Evolutionary conservation across 2,329 filamentous ascomycete species (phyloP).

Genomic region (Karstenula rhodostoma): DNA sequence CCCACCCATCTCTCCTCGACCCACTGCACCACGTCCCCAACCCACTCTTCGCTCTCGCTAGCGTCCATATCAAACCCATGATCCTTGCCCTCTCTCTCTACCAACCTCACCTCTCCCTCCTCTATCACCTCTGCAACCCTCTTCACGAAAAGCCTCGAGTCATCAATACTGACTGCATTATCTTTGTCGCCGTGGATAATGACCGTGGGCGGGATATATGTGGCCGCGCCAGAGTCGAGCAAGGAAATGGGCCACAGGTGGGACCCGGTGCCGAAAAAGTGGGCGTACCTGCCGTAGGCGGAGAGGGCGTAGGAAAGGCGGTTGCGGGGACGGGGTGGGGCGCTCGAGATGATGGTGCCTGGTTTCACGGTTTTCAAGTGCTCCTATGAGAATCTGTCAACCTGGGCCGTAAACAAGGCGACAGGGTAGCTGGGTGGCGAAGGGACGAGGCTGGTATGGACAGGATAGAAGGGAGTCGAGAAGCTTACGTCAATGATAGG

Average conservation of each 20-base stretch:
- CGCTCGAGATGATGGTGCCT: conserved; percentile 29
- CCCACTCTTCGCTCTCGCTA: conserved; percentile 41
- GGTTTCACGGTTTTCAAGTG: conserved; percentile 30
- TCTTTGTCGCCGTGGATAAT: conserved; percentile 44
- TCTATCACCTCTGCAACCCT: conserved; percentile 27
- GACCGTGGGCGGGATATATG: conserved; percentile 37
- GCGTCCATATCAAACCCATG: conserved; percentile 44
- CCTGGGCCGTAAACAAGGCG: no score
- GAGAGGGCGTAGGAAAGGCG: conserved; percentile 30
- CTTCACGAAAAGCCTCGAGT: conserved; percentile 36
- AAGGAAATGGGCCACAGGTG: conserved; percentile 37
- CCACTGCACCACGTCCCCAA: conserved; percentile 37
- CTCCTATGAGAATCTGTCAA: conserved; percentile 9
- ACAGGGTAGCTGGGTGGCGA: background rate
- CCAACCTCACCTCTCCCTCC: conserved; percentile 31
- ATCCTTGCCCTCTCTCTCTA: conserved; percentile 28
- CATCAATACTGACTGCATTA: conserved; percentile 35
- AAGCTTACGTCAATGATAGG: conserved; percentile 24
- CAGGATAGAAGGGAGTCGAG: background rate
- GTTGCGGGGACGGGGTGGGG: conserved; percentile 27
- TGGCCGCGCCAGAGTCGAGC: conserved; percentile 28
- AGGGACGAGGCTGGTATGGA: background rate
- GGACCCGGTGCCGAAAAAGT: conserved; percentile 38
- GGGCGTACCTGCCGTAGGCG: conserved; percentile 30
- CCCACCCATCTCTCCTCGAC: conserved; percentile 38